Base-by-base conservation (phyloP, 2,329 filamentous ascomycete species). In the Neobulgaria alba region DNA sequence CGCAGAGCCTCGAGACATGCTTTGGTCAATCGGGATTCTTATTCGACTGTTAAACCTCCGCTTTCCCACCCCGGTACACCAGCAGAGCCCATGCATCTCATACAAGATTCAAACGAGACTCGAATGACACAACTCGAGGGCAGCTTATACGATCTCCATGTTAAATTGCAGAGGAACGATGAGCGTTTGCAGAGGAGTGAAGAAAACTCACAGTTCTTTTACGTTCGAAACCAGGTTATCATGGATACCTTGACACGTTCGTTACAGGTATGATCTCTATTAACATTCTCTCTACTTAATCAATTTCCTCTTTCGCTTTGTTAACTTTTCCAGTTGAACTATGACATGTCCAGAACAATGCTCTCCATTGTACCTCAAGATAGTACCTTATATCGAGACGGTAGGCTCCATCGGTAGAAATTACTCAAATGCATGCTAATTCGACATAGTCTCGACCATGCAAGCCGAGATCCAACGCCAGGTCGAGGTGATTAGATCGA, bases 1-100 rank as follows among this genome's bases (percentile, higher is more conserved):
- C 82, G 92, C 47, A 78, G 92, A 46, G 90, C 92, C 14, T 96
- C 90, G 26, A 76, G 92, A 47, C 92, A 96, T 65, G 83, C 90
- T 17, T 72, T 96, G 41, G 93, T 95, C 17, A 88, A 96, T 59
- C 79, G 90, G 53, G 92, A 96, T 58, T 84, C 82, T 10, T 95
- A 92, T 64, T 83, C 80, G 49, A 76, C 75, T 43, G 79, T 84
- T 45, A 94, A 94, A 59, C 71, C 74, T 30, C 73, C 76, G 37
- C 69, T 74, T 12, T 85, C 87, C 17, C 87, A 92, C 54, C 82
- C 86, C 8, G 85, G 85, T 10, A 86, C 85, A n/a, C 84, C 89
- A 1, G 79, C 85, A 17, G 88, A 95, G 58, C 75, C 85, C 8
- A 82, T 88, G 63, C 72, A 73, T n/a, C 62, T 72, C 18, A 69